Conservation (phyloP, 179 eudicot genomes). For the Beta corolliflora region DNA sequence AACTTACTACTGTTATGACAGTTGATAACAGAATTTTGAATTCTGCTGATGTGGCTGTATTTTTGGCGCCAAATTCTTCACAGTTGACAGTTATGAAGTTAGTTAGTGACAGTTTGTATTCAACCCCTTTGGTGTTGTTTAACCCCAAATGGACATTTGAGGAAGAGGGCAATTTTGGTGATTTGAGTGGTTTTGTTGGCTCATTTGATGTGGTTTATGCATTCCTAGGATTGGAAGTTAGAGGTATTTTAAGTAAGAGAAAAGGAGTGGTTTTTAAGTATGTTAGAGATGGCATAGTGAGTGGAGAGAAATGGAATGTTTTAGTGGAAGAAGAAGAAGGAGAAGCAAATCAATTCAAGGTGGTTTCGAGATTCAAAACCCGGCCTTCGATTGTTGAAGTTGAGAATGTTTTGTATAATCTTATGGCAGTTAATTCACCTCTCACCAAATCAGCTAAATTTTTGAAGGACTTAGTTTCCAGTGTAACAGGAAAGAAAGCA, state of each 20-base stretch:
- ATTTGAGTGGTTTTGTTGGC: slow-evolving; percentile 53
- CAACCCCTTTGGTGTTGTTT: slow-evolving; percentile 73
- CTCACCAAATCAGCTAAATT: slow-evolving; percentile 81
- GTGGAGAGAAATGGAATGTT: slow-evolving; percentile 79
- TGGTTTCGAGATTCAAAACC: slow-evolving; percentile 55
- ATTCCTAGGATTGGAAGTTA: slow-evolving; percentile 82
- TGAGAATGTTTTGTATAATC: slow-evolving; percentile 82
- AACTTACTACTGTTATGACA: slow-evolving; percentile 40
- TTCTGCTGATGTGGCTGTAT: slow-evolving; percentile 74
- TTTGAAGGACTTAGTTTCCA: slow-evolving; percentile 72
- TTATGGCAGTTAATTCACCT: slow-evolving; percentile 89
- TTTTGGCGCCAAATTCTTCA: slow-evolving; percentile 72
- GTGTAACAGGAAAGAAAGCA: slow-evolving; percentile 75
- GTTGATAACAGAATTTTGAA: slow-evolving; percentile 51
- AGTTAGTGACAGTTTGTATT: slow-evolving; percentile 51
- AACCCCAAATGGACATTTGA: slow-evolving; percentile 90
- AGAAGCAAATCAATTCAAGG: slow-evolving; percentile 44
- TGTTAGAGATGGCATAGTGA: slow-evolving; percentile 66
- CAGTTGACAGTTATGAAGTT: slow-evolving; percentile 53
- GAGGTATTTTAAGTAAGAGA: slow-evolving; percentile 81
- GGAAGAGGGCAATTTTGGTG: slow-evolving; percentile 59
- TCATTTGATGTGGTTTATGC: slow-evolving; percentile 92
- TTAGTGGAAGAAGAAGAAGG: slow-evolving; percentile 67
- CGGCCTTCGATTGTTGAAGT: slow-evolving; percentile 79
- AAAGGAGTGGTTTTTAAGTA: slow-evolving; percentile 78